Evolutionary conservation across 371 early-diverging fungal genomes (phyloP), one percentile per base, ranked within the genome.

Genomic region (Lichtheimia corymbifera): DNA sequence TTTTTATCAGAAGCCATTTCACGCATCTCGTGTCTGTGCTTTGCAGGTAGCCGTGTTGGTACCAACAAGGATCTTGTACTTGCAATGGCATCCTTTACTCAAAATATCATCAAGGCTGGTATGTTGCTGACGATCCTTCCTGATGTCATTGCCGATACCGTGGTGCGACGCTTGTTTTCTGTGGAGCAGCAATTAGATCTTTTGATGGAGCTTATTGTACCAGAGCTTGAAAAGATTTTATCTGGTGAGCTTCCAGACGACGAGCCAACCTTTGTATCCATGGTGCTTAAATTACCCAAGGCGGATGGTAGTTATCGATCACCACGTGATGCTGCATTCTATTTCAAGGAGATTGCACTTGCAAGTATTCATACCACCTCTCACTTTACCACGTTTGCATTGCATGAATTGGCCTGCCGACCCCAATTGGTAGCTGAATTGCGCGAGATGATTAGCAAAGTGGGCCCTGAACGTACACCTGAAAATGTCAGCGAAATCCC

Each of bases 281-380:
- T 73, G 77, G 61, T 55, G 11, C 44, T 70, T 1, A 64, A 61
- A 15, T n/a, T 71, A 20, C 73, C 63, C 11, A 64, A 62, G 35
- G 57, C 63, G 22, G 73, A 76, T 49, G 77, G 74, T 0, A 30
- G 60, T 4, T 17, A 59, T 0, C 66, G 74, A 40, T 40, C 61
- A 1, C 50, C 58, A 0, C 51, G 66, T 61, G 74, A 73, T n/a
- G 62, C 65, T 7, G 77, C 77, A 15, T 73, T 71, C 50, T 58
- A 62, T 20, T 71, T 76, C 42, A 73, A 73, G 22, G 61, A 61
- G 11, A 64, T 76, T 28, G 77, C 74, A 15, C 62, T 76, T 27
- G 73, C 77, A 20, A 73, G 74, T 58, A 73, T 76, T 43, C 77
- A 76, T 49, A 73, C 77, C 13, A 76, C 77, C 3, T 69, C 72